Conservation (phyloP, 1,284 basidiomycete genomes). For the Ceratobasidium sp. region DNA sequence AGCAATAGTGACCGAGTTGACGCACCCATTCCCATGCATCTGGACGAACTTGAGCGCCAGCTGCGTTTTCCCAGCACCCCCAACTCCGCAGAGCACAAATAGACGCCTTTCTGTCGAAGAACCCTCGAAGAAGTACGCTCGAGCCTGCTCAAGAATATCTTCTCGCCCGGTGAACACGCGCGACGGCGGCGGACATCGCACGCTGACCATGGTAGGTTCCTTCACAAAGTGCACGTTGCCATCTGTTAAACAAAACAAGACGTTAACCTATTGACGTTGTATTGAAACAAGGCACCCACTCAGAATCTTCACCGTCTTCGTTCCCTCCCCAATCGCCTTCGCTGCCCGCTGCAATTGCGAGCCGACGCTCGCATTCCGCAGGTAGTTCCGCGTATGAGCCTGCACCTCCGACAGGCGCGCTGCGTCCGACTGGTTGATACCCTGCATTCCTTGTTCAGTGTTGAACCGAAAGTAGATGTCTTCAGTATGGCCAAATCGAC, state of each 20-base stretch:
- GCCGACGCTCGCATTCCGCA: background rate
- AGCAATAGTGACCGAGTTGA: too few relatives aligned
- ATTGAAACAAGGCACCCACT: background rate
- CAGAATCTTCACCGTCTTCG: background rate
- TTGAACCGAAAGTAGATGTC: slow-evolving; percentile 3
- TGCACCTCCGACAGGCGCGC: background rate
- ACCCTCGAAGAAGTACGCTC: background rate
- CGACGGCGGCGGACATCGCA: background rate
- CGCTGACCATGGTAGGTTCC: background rate
- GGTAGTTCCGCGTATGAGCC: background rate
- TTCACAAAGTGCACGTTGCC: background rate
- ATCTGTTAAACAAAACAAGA: too few relatives aligned
- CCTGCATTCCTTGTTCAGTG: background rate
- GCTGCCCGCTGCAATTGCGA: background rate
- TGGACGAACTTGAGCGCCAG: slow-evolving; percentile 11
- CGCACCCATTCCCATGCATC: background rate
- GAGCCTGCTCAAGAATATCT: background rate
- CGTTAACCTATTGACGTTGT: too few relatives aligned
- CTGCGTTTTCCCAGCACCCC: slow-evolving; percentile 32
- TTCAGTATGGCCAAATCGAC: background rate
- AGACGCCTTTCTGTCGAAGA: background rate
- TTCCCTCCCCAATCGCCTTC: background rate
- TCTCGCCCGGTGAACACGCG: background rate
- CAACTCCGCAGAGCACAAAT: slow-evolving; percentile 20
- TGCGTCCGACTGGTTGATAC: background rate